These are phyloP conservation scores for Diaporthe longicolla DNA, from an alignment of 2,329 filamentous ascomycete species.

Conservation along the genomic window DNA sequence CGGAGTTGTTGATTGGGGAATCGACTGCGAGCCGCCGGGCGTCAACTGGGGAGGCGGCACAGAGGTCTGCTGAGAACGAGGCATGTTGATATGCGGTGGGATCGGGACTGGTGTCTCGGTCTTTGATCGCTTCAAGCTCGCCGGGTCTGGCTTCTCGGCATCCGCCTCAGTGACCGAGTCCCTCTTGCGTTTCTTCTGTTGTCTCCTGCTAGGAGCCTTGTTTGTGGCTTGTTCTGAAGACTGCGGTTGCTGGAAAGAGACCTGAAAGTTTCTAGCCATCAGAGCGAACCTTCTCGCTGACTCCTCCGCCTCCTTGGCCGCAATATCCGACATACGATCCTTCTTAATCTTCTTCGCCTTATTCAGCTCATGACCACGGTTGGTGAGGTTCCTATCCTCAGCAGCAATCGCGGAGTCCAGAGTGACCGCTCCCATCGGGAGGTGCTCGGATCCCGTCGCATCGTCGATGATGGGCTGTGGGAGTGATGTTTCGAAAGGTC, in stretches of 20 bases:
- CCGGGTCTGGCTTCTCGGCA: constrained; percentile 47
- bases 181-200: constrained; percentile 53
- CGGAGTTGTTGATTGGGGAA: constrained; percentile 52
- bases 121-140: constrained; percentile 53
- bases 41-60: constrained; percentile 42
- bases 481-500: constrained; percentile 66
- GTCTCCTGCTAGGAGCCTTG: constrained; percentile 45
- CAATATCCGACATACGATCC: constrained; percentile 73
- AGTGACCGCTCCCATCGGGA: constrained; percentile 73
- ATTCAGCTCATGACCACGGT: constrained; percentile 83
- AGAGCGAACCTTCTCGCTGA: constrained; percentile 52
- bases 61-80: constrained; percentile 46
- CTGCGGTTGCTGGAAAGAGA: constrained; percentile 44
- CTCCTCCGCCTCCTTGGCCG: constrained; percentile 70
- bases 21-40: constrained; percentile 38
- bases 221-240: constrained; percentile 39
- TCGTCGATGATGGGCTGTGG: constrained; percentile 61
- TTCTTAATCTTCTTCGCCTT: constrained; percentile 82
- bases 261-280: constrained; percentile 48
- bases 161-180: constrained; percentile 50
- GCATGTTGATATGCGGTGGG: constrained; percentile 48
- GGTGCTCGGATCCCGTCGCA: constrained; percentile 65
- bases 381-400: constrained; percentile 76
- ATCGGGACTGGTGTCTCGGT: constrained; percentile 57
- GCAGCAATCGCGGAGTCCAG: constrained; percentile 66